Evolutionary conservation across 176 grass and related monocot genomes (phyloP).

Genomic region (Puccinellia tenuiflora): DNA sequence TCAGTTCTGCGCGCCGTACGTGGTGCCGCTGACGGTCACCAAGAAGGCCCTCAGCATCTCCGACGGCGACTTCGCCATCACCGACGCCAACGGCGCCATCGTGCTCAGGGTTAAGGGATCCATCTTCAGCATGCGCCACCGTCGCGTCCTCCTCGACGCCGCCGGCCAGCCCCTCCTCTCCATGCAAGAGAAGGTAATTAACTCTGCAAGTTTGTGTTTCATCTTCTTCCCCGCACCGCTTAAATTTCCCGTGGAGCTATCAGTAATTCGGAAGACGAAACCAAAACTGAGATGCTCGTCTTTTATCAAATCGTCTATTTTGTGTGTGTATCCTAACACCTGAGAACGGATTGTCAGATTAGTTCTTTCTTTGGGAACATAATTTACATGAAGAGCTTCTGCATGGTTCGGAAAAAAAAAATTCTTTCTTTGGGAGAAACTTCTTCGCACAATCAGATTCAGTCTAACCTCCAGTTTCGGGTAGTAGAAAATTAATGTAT

Average conservation of each 20-base stretch:
- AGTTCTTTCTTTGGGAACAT: not conserved
- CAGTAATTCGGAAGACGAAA: not conserved
- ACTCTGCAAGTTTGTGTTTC: not conserved
- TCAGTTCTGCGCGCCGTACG: slow-evolving; percentile 59
- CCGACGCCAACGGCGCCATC: slow-evolving; percentile 57
- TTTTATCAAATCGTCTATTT: not conserved
- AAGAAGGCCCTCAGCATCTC: slow-evolving; percentile 61
- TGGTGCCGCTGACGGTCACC: slow-evolving; percentile 50
- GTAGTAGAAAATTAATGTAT: not conserved
- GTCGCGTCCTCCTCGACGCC: slow-evolving; percentile 50
- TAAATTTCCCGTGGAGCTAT: not conserved
- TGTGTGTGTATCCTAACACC: not conserved
- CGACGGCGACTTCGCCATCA: slow-evolving; percentile 64
- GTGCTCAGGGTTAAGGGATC: slow-evolving; percentile 53
- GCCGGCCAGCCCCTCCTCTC: slow-evolving; percentile 48
- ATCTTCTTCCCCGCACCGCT: not conserved
- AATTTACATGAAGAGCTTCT: too few species aligned
- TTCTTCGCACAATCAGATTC: not conserved
- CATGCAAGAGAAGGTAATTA: slow-evolving; percentile 68
- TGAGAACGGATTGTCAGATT: not conserved
- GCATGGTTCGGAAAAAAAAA: too few species aligned
- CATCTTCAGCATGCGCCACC: slow-evolving; percentile 43
- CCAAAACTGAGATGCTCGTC: not conserved
- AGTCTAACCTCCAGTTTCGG: not conserved
- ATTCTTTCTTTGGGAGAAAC: not conserved